Conservation (phyloP, 2,329 filamentous ascomycete genomes). For the Epichloe scottii region DNA sequence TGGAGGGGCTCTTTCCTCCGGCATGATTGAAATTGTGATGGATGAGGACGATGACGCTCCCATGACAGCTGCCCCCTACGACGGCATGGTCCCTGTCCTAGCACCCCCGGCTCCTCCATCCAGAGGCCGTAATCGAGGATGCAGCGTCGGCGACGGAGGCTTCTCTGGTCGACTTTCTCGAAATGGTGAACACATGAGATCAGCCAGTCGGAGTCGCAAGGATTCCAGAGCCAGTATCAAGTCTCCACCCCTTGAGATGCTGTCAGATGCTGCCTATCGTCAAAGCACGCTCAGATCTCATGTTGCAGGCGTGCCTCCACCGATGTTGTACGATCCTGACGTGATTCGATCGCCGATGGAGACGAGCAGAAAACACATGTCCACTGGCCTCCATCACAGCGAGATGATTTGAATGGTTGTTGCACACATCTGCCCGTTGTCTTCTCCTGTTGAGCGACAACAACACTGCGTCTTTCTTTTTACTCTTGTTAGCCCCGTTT, state of each 20-base stretch:
- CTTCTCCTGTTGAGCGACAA: not conserved
- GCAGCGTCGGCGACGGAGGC: constrained; percentile 40
- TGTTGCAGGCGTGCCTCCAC: constrained; percentile 15
- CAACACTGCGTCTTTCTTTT: not conserved
- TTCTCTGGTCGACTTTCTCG: constrained; percentile 42
- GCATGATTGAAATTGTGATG: constrained; percentile 55
- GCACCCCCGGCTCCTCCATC: constrained; percentile 31
- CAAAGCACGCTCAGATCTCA: constrained; percentile 18
- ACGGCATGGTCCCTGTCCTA: constrained; percentile 32
- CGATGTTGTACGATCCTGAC: constrained; percentile 26
- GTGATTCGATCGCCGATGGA: constrained; percentile 21
- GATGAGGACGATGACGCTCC: constrained; percentile 38
- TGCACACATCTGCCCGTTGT: not conserved
- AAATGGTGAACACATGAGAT: constrained; percentile 47
- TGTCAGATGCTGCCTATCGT: constrained; percentile 24
- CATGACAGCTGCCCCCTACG: constrained; percentile 23
- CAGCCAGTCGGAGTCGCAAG: constrained; percentile 43
- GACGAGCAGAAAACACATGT: constrained; percentile 24
- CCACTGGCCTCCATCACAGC: constrained; percentile 39
- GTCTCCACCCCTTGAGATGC: constrained; percentile 19
- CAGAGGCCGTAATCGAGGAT: constrained; percentile 41
- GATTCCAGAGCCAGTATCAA: constrained; percentile 18
- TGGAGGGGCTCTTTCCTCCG: constrained; percentile 35
- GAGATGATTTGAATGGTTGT: constrained; percentile 37
- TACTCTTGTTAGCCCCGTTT: not conserved